Percentiles rank a stretch among this genome's conserved stretches.
Conservation (phyloP, 371 early-diverging fungal species). For the Neoconidiobolus thromboides region DNA sequence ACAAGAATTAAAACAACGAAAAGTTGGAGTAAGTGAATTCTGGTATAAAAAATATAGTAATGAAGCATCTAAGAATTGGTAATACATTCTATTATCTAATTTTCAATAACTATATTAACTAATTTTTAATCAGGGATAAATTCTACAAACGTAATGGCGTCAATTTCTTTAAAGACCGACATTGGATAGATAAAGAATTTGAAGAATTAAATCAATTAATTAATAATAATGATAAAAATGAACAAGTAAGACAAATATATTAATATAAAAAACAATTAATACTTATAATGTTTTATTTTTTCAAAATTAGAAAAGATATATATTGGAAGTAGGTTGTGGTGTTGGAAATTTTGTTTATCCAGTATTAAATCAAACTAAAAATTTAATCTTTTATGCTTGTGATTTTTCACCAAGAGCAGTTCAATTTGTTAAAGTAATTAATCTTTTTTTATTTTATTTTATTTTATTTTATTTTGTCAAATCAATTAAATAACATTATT, state of each 20-base stretch:
- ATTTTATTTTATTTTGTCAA: too few species aligned
- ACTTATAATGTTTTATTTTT: neutral
- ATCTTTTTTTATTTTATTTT: neutral
- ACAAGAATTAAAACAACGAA: too few species aligned
- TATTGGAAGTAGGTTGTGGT: slow-evolving; percentile 81
- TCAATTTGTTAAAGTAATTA: slow-evolving; percentile 42
- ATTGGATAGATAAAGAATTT: slow-evolving; percentile 93
- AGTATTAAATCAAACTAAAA: slow-evolving; percentile 49
- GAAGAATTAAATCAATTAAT: slow-evolving; percentile 30
- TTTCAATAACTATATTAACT: neutral
- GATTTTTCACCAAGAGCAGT: slow-evolving; percentile 70
- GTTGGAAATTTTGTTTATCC: slow-evolving; percentile 95
- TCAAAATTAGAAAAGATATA: neutral
- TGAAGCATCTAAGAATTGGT: slow-evolving; percentile 7
- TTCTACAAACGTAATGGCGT: slow-evolving; percentile 87
- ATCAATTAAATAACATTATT: neutral
- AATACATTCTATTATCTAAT: neutral
- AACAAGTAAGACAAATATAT: too few species aligned
- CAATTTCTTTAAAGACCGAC: slow-evolving; percentile 87
- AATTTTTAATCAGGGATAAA: slow-evolving; percentile 27
- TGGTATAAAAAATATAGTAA: slow-evolving; percentile 3
- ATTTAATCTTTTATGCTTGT: slow-evolving; percentile 53
- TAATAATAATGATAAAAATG: too few species aligned
- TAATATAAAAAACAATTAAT: neutral
- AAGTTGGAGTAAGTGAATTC: neutral